Base-by-base conservation (phyloP, 2,329 filamentous ascomycete genomes). In the Ambrosiella cleistominuta region DNA sequence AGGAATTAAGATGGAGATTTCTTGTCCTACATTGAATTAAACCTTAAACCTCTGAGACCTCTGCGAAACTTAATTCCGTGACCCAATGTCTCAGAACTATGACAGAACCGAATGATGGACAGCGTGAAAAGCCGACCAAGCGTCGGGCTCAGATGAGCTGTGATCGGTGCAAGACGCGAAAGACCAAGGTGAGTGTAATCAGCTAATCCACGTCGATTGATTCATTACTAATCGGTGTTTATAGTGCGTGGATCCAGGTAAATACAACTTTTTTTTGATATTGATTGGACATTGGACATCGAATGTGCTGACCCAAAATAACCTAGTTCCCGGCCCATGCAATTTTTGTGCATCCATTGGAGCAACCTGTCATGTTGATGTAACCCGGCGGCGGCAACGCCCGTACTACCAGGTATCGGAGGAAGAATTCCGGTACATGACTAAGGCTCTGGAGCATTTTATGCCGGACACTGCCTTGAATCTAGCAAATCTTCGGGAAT, bases 321-420 rank as follows among this genome's bases (percentile, higher is more conserved):
- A 35, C 15, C 17, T 42, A 65, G 65, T 66, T 1, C 65, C 65
- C 6, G 65, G 65, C 0, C 65, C 65, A 11, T 66, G 65, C 54
- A 64, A 65, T 36, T 65, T 65, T 42, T 66, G 65, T 40, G 63
- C 63, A 44, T 66, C 64, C 59, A 66, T 66, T 49, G 60, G 62
- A 27, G 63, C 64, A 12, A 49, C 56, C 12, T 66, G 65, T 58
- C 63, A 64, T 42, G 61, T 66, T 15, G 65, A 66, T 56, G 62
- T 65, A 1, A 65, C 65, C 6, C 63, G 65, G n/a, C 61, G 65
- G 6, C 59, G 65, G n/a, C 65, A 66, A 60, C 62, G 65, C 7
- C 65, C 65, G 0, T 66, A 66, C 57, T 66, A 66, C 50, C 65
- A 66, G 51, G 65, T 66, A 36, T 66, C 65, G 0, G 65, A 66